Evolutionary conservation across 1,284 basidiomycete genomes (phyloP).

Genomic region (Volvariella volvacea): DNA sequence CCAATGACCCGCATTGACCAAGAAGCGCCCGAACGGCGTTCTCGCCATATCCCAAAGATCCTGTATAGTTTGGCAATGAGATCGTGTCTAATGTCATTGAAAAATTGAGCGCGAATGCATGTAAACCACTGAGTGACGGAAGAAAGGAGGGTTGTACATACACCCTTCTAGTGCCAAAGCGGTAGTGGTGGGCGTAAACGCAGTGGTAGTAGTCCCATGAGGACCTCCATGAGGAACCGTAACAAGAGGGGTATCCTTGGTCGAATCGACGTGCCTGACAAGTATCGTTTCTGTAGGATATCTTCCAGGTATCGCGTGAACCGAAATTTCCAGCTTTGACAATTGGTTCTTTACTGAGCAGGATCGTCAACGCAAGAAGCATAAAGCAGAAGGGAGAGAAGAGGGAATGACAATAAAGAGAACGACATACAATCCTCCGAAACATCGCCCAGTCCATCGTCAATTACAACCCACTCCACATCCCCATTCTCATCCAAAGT

Average conservation of each 20-base stretch:
- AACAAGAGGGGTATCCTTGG: conserved; percentile 33
- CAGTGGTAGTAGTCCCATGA: conserved; percentile 42
- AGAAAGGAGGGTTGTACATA: conserved; percentile 22
- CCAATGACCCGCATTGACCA: conserved; percentile 58
- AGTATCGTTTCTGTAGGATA: conserved; percentile 49
- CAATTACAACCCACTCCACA: no score
- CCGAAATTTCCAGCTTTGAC: not conserved
- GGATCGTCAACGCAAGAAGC: no score
- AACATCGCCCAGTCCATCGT: no score
- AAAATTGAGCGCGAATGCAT: not conserved
- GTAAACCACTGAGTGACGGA: not conserved
- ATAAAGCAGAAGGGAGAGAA: not conserved
- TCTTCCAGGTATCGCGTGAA: conserved; percentile 33
- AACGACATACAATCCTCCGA: no score
- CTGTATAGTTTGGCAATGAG: conserved; percentile 64
- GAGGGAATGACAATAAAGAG: no score
- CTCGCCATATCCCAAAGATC: conserved; percentile 57
- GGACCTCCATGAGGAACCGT: conserved; percentile 67
- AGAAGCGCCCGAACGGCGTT: conserved; percentile 29
- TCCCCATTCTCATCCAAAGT: conserved; percentile 19
- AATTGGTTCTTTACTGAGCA: not conserved
- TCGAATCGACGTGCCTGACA: conserved; percentile 17
- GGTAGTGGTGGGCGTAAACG: conserved; percentile 35
- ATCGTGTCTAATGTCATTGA: conserved; percentile 43
- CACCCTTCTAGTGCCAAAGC: conserved; percentile 57